These are phyloP conservation scores for Teunomyces panamensis DNA, from an alignment of 805 yeast genomes.

Conservation along the genomic window DNA sequence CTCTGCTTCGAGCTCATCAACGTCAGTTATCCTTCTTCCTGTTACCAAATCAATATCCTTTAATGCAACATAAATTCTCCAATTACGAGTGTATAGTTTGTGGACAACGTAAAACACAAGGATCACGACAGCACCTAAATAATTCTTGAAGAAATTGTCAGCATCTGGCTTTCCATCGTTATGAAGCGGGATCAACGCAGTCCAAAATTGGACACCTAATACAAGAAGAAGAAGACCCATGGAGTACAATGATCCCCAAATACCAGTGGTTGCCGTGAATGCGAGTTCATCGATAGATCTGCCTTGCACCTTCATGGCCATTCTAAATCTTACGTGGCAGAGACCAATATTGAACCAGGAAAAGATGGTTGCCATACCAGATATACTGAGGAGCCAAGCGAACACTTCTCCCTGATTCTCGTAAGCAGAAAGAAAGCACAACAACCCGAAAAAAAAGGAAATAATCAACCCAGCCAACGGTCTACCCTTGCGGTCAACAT, in stretches of 20 bases:
- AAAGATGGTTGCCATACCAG: constrained; percentile 35
- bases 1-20: constrained; percentile 19
- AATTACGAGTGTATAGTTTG: constrained; percentile 19
- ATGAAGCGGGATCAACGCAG: constrained; percentile 23
- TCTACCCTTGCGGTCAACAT: constrained; percentile 16
- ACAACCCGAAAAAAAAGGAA: constrained; percentile 13
- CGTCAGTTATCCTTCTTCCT: constrained; percentile 23
- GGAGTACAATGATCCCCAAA: constrained; percentile 24
- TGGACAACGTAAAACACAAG: constrained; percentile 21
- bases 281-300: constrained; percentile 19
- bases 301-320: constrained; percentile 26
- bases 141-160: constrained; percentile 21
- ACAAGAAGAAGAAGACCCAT: constrained; percentile 20
- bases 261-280: constrained; percentile 20
- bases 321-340: constrained; percentile 33
- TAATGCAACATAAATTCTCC: constrained; percentile 17
- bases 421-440: constrained; percentile 16
- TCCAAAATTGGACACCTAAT: constrained; percentile 26
- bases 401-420: constrained; percentile 11
- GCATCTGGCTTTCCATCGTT: constrained; percentile 14
- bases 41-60: constrained; percentile 23
- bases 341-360: constrained; percentile 34
- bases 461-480: constrained; percentile 14
- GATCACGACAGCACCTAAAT: constrained; percentile 23
- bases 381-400: constrained; percentile 32